A percentile compares a stretch with the other conserved stretches of the same genome.
These are phyloP conservation scores for Fonsecaea multimorphosa DNA, from an alignment of 2,329 filamentous ascomycete species.

Conservation along the genomic window DNA sequence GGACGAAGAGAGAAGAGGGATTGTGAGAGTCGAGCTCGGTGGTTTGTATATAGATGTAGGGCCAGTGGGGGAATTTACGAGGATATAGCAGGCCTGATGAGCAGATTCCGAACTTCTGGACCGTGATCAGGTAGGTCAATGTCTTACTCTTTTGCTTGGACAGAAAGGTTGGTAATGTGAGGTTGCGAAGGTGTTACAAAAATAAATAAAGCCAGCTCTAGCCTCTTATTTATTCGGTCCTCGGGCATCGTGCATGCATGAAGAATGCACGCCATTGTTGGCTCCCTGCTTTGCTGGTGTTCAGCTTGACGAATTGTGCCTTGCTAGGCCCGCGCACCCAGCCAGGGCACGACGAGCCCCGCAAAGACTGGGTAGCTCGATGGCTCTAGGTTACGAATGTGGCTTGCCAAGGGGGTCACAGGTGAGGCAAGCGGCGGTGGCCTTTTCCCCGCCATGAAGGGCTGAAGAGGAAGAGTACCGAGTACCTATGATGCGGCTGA, in stretches of 20 bases:
- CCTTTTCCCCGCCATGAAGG: slow-evolving; percentile 1
- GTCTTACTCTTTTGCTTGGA: slow-evolving; percentile 12
- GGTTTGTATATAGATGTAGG: slow-evolving; percentile 5
- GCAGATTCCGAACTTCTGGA: background rate
- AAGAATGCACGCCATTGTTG: background rate
- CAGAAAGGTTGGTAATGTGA: background rate
- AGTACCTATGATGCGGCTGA: background rate
- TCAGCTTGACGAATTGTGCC: slow-evolving; percentile 10
- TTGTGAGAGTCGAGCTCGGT: background rate
- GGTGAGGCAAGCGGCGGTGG: slow-evolving; percentile 5
- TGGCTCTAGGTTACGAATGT: slow-evolving; percentile 30
- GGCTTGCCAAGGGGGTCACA: slow-evolving; percentile 32
- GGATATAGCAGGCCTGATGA: slow-evolving; percentile 2
- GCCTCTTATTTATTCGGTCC: slow-evolving; percentile 19
- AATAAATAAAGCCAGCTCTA: slow-evolving; percentile 10
- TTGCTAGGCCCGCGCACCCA: slow-evolving; percentile 8
- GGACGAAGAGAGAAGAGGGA: background rate
- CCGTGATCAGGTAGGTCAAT: slow-evolving; percentile 2
- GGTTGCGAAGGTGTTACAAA: background rate
- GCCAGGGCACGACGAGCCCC: slow-evolving; percentile 10
- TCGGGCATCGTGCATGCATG: background rate
- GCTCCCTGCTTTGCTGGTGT: slow-evolving; percentile 6
- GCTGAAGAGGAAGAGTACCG: background rate
- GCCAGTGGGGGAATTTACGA: background rate
- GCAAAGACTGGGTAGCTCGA: slow-evolving; percentile 18